Conservation (phyloP, 1,284 basidiomycete species). For the Austroboletus olivaceoglutinosus region DNA sequence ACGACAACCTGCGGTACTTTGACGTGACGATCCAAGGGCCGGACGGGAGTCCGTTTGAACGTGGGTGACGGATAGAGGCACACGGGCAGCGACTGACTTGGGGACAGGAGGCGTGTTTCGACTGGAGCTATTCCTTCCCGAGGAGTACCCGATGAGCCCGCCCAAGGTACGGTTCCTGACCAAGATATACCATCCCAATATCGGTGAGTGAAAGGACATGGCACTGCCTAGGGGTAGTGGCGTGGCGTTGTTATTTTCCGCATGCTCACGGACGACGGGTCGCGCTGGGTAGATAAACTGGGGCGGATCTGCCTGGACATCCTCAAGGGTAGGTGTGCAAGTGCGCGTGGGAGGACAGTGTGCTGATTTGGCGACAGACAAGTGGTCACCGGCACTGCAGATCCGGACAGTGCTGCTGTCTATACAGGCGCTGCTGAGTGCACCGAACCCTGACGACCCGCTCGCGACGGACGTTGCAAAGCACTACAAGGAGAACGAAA, state of each 20-base stretch:
- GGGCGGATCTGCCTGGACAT: conserved; percentile 98
- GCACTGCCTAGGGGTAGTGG: no score
- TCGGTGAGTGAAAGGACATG: no score
- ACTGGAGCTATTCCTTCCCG: conserved; percentile 95
- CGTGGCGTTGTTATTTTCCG: no score
- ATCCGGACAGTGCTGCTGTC: conserved; percentile 97
- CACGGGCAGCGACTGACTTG: background rate
- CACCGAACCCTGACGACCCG: conserved; percentile 99
- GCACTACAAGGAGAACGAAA: conserved; percentile 98
- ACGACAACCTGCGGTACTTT: conserved; percentile 98
- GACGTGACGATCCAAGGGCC: conserved; percentile 97
- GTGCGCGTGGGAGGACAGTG: no score
- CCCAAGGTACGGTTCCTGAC: conserved; percentile 98
- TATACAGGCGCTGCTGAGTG: conserved; percentile 91
- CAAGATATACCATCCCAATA: conserved; percentile 99
- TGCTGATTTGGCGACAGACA: conserved; percentile 56
- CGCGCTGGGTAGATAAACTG: conserved; percentile 75
- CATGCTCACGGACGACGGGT: no score
- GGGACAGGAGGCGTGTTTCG: conserved; percentile 85
- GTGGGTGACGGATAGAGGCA: conserved; percentile 48
- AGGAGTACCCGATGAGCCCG: conserved; percentile 99
- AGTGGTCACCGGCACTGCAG: conserved; percentile 98
- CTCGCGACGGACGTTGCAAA: conserved; percentile 97
- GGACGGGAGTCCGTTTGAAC: conserved; percentile 90
- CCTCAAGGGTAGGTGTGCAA: conserved; percentile 81